Conservation (phyloP, 2,329 filamentous ascomycete genomes). For the Amauroascus verrucosus region DNA sequence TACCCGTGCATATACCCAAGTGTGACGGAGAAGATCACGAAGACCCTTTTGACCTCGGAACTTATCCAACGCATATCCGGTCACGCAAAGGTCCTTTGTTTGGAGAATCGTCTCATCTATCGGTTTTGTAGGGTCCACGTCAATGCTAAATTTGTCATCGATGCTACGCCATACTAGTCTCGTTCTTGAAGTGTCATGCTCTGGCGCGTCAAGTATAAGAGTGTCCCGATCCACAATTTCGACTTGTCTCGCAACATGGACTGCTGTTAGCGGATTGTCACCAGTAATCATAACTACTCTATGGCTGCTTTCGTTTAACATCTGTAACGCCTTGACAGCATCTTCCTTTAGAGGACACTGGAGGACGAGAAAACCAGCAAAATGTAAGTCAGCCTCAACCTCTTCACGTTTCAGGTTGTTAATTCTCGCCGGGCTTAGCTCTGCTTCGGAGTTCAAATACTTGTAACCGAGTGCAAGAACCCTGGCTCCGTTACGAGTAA, state of each 20-base stretch:
- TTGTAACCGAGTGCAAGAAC: slow-evolving; percentile 92
- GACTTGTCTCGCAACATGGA: slow-evolving; percentile 88
- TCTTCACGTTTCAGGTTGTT: slow-evolving; percentile 92
- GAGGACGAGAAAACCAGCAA: slow-evolving; percentile 90
- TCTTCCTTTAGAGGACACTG: slow-evolving; percentile 96
- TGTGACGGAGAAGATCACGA: slow-evolving; percentile 67
- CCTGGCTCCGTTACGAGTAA: slow-evolving; percentile 88
- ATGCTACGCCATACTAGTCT: slow-evolving; percentile 89
- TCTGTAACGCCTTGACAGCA: slow-evolving; percentile 82
- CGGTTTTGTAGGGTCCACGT: slow-evolving; percentile 71
- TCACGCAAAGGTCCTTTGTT: slow-evolving; percentile 87
- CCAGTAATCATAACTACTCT: slow-evolving; percentile 98
- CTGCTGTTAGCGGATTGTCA: slow-evolving; percentile 91
- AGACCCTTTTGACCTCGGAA: slow-evolving; percentile 74
- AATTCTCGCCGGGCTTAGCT: slow-evolving; percentile 73
- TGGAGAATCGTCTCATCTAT: slow-evolving; percentile 72
- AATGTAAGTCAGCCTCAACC: slow-evolving; percentile 71
- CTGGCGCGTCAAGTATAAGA: slow-evolving; percentile 87
- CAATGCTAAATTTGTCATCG: slow-evolving; percentile 76
- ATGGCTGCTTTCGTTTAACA: slow-evolving; percentile 98
- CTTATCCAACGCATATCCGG: slow-evolving; percentile 83
- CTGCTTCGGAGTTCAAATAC: slow-evolving; percentile 68
- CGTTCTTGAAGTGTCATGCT: slow-evolving; percentile 70
- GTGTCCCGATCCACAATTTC: slow-evolving; percentile 96
- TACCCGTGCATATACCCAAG: slow-evolving; percentile 97